Percentiles rank a stretch among this genome's conserved stretches.
Evolutionary conservation across 352 stramenopile genomes (phyloP).

Genomic region (Nothophytophthora sp.): DNA sequence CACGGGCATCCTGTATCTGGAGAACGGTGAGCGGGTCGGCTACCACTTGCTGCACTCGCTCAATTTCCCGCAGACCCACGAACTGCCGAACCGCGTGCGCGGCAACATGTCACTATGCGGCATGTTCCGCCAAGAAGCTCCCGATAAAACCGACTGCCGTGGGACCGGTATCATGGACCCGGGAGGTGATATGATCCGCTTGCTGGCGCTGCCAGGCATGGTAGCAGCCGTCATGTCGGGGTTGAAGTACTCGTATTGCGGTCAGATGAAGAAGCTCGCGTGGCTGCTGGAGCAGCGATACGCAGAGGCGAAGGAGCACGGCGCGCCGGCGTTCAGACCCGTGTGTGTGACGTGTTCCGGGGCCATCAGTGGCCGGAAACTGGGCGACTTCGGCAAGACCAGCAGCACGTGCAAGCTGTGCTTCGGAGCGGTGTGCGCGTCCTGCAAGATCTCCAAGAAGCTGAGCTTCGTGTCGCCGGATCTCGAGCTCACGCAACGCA

Average conservation of each 20-base stretch:
- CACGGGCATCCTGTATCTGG: neutral
- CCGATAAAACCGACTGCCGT: neutral
- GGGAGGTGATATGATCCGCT: neutral
- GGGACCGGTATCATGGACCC: neutral
- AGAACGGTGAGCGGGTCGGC: neutral
- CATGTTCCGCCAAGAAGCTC: conserved; percentile 12
- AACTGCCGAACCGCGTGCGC: conserved; percentile 7
- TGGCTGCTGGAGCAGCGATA: conserved; percentile 4
- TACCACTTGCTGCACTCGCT: conserved; percentile 1
- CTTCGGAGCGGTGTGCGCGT: neutral
- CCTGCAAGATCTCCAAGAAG: neutral
- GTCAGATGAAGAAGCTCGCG: conserved; percentile 12
- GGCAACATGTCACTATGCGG: conserved; percentile 30
- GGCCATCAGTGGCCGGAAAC: neutral
- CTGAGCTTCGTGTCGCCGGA: conserved; percentile 2
- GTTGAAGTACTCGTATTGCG: conserved; percentile 8
- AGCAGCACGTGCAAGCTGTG: neutral
- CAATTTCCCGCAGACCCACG: conserved; percentile 3
- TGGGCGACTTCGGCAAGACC: conserved; percentile 1
- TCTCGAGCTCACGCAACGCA: neutral
- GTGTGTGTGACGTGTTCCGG: neutral
- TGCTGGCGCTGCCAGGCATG: neutral
- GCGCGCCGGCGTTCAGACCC: neutral
- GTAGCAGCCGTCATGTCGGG: neutral
- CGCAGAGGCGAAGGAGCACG: neutral